Conservation (phyloP, 2,329 filamentous ascomycete species). For the Colletotrichum navitas region DNA sequence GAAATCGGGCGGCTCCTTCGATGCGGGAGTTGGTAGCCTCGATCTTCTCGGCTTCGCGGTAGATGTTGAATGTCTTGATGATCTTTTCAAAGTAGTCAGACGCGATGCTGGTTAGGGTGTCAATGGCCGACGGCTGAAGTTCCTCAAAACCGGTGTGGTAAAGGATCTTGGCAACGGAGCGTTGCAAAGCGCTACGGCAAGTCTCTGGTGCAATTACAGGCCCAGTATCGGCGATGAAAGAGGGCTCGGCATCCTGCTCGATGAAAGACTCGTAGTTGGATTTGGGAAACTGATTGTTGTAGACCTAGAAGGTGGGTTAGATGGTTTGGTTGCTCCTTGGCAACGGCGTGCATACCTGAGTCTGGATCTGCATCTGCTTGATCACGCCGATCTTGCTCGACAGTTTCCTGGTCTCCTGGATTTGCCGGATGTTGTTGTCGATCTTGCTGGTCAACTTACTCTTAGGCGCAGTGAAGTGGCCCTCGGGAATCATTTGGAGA, state of each 20-base stretch:
- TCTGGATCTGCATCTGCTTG: slow-evolving; percentile 99
- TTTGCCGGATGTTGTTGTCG: slow-evolving; percentile 91
- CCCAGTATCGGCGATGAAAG: slow-evolving; percentile 89
- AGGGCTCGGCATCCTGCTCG: slow-evolving; percentile 88
- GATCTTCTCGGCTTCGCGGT: slow-evolving; percentile 85
- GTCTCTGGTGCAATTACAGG: slow-evolving; percentile 87
- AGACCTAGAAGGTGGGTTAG: slow-evolving; percentile 72
- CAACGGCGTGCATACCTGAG: slow-evolving; percentile 74
- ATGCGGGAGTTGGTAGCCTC: slow-evolving; percentile 60
- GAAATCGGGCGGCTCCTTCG: slow-evolving; percentile 59
- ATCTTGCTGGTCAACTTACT: slow-evolving; percentile 83
- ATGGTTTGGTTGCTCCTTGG: background rate
- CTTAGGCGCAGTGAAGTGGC: slow-evolving; percentile 80
- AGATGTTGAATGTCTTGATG: slow-evolving; percentile 81
- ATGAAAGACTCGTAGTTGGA: slow-evolving; percentile 91
- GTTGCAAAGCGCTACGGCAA: slow-evolving; percentile 86
- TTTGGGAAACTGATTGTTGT: slow-evolving; percentile 98
- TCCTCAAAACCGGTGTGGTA: slow-evolving; percentile 98
- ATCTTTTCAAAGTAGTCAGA: slow-evolving; percentile 91
- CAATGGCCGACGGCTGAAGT: slow-evolving; percentile 92
- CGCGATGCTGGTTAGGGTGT: slow-evolving; percentile 89
- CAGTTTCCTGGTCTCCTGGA: slow-evolving; percentile 96
- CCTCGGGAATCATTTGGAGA: slow-evolving; percentile 80
- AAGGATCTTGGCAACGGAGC: slow-evolving; percentile 93
- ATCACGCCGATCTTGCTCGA: slow-evolving; percentile 97